Conservation (phyloP, 306 rosid genomes). For the Rosa chinensis region DNA sequence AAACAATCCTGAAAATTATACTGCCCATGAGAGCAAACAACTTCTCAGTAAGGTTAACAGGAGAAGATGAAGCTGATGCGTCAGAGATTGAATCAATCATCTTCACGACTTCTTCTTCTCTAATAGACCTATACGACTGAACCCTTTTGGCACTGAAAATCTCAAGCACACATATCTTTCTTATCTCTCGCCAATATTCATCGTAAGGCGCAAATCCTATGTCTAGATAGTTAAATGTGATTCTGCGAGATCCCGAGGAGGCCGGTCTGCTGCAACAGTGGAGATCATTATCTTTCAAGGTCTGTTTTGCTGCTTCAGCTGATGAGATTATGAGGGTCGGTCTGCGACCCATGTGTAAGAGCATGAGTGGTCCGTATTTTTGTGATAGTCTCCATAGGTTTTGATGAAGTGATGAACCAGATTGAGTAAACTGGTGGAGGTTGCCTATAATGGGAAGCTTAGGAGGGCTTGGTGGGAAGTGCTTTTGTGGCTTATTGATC, state of each 20-base stretch:
- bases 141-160: constrained; percentile 35
- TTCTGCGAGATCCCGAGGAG: constrained; percentile 4
- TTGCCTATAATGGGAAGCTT: constrained; percentile 18
- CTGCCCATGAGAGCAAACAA: constrained; percentile 28
- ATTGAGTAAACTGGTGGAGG: constrained; percentile 26
- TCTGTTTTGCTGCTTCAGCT: constrained; percentile 14
- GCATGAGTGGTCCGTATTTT: constrained; percentile 24
- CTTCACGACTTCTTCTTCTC: constrained; percentile 16
- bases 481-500: neutral
- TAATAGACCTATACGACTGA: constrained; percentile 11
- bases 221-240: constrained; percentile 45
- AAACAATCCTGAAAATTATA: constrained; percentile 38
- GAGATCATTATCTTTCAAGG: constrained; percentile 30
- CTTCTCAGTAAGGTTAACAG: constrained; percentile 32
- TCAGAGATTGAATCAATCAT: constrained; percentile 19
- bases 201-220: constrained; percentile 38
- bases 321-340: constrained; percentile 23
- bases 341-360: neutral
- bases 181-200: constrained; percentile 45
- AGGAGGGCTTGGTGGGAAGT: constrained; percentile 28
- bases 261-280: constrained; percentile 22
- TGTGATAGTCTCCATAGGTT: constrained; percentile 17
- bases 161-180: constrained; percentile 37
- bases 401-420: constrained; percentile 26
- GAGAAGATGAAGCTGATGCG: neutral